These are phyloP conservation scores for Lipomyces anomalus DNA, from an alignment of 805 yeast genomes.

Conservation along the genomic window DNA sequence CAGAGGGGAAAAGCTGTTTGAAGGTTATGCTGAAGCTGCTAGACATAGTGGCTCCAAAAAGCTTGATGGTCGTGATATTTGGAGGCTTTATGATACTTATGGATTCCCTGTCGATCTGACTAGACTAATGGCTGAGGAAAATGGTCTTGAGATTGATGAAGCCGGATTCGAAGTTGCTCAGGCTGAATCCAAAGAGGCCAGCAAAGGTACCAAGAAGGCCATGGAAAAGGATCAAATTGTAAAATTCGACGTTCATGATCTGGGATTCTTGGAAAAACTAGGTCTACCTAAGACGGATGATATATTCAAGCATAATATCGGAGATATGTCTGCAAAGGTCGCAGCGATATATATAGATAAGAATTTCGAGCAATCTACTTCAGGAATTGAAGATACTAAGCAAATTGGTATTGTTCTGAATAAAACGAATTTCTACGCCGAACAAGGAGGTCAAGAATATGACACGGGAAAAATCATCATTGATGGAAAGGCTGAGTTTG, in stretches of 20 bases:
- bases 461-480: constrained; percentile 90
- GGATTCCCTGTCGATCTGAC: constrained; percentile 99
- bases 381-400: constrained; percentile 38
- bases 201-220: constrained; percentile 75
- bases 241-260: constrained; percentile 86
- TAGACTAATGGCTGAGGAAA: constrained; percentile 97
- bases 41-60: constrained; percentile 66
- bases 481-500: constrained; percentile 82
- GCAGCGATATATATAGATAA: constrained; percentile 61
- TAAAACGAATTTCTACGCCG: constrained; percentile 93
- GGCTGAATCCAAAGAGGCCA: constrained; percentile 85
- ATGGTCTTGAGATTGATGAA: constrained; percentile 87
- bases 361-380: constrained; percentile 47
- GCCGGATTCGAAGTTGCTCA: constrained; percentile 87
- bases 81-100: constrained; percentile 97
- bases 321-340: constrained; percentile 62
- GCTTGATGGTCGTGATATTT: constrained; percentile 87
- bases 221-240: constrained; percentile 50
- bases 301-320: constrained; percentile 62
- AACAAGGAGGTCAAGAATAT: constrained; percentile 98
- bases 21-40: constrained; percentile 84
- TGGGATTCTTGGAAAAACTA: constrained; percentile 57
- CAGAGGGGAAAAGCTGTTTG: constrained; percentile 95
- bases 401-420: constrained; percentile 80
- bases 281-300: constrained; percentile 80